Conservation (phyloP, 768 basidiomycete species). For the Leccinellum albellum region DNA sequence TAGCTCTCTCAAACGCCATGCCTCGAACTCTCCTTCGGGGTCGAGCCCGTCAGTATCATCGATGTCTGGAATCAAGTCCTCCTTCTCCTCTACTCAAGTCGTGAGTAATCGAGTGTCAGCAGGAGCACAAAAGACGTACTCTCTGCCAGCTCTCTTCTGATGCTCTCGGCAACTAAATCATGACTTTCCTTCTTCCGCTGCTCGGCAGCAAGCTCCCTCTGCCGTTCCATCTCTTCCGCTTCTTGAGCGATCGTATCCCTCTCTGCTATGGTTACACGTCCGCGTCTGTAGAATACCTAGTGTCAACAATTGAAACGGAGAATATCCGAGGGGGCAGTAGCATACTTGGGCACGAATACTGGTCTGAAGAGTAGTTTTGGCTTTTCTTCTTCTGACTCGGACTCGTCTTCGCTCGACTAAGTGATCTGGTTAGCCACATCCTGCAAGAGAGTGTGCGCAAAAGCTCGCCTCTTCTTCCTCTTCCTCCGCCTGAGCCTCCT, state of each 20-base stretch:
- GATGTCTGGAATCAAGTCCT: slow-evolving; percentile 77
- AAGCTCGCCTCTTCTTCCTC: slow-evolving; percentile 39
- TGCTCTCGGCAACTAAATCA: slow-evolving; percentile 91
- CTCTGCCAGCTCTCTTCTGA: slow-evolving; percentile 84
- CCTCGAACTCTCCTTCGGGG: slow-evolving; percentile 87
- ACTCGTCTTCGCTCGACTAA: slow-evolving; percentile 86
- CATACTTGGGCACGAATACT: slow-evolving; percentile 92
- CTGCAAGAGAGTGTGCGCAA: background rate
- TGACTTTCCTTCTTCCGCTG: slow-evolving; percentile 86
- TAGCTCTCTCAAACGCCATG: slow-evolving; percentile 92
- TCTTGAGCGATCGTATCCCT: slow-evolving; percentile 65
- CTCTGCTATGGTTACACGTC: slow-evolving; percentile 68
- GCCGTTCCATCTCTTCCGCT: slow-evolving; percentile 67
- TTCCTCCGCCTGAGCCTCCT: slow-evolving; percentile 38
- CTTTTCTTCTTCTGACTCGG: slow-evolving; percentile 69
- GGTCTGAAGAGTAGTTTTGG: slow-evolving; percentile 82
- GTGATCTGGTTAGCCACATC: slow-evolving; percentile 14
- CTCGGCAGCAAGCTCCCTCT: slow-evolving; percentile 72
- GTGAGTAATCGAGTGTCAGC: slow-evolving; percentile 2
- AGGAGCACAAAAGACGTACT: slow-evolving; percentile 50
- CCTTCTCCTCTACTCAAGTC: slow-evolving; percentile 71
- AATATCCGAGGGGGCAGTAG: slow-evolving; percentile 4
- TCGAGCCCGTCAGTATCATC: slow-evolving; percentile 96
- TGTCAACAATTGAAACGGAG: background rate
- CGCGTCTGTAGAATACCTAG: slow-evolving; percentile 48